phyloP scores from a whole-genome alignment of 2,329 filamentous ascomycete genomes.

The Exophiala xenobiotica region DNA sequence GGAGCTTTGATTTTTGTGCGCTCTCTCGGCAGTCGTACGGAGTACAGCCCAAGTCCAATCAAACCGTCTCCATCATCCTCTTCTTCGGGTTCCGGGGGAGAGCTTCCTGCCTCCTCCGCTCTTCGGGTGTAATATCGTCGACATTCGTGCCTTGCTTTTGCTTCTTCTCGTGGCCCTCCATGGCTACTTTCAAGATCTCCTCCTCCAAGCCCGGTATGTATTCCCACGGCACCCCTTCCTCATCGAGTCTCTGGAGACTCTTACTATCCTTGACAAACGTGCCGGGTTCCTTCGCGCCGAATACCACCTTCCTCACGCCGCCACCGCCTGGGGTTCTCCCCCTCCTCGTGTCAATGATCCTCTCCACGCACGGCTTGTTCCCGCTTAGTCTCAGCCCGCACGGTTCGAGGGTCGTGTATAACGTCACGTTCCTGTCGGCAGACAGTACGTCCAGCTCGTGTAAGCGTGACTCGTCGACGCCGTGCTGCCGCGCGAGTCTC shows the following conservation, averaged over 20 bases:
- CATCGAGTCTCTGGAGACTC: constrained; percentile 67
- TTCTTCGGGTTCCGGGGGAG: constrained; percentile 47
- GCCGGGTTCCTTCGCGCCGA: constrained; percentile 84
- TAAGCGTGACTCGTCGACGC: constrained; percentile 55
- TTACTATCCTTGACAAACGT: constrained; percentile 84
- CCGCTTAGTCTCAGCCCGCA: constrained; percentile 48
- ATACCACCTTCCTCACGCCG: constrained; percentile 74
- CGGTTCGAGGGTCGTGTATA: constrained; percentile 87
- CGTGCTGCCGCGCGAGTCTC: constrained; percentile 56
- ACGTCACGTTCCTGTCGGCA: constrained; percentile 50
- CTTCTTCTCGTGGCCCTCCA: constrained; percentile 66
- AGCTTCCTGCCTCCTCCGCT: constrained; percentile 39
- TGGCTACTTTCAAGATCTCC: constrained; percentile 79
- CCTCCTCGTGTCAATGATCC: constrained; percentile 60
- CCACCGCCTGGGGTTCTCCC: constrained; percentile 32
- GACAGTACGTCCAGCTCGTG: constrained; percentile 43
- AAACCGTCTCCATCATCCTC: constrained; percentile 44
- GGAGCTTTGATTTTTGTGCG: no score
- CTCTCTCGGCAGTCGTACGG: no score
- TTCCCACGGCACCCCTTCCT: constrained; percentile 70
- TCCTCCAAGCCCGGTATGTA: constrained; percentile 73
- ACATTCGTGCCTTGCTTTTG: constrained; percentile 34
- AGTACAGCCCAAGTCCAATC: no score
- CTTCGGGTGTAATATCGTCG: constrained; percentile 41
- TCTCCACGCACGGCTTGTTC: constrained; percentile 64